phyloP scores from a whole-genome alignment of 768 basidiomycete species.

The Termitomyces sp. region DNA sequence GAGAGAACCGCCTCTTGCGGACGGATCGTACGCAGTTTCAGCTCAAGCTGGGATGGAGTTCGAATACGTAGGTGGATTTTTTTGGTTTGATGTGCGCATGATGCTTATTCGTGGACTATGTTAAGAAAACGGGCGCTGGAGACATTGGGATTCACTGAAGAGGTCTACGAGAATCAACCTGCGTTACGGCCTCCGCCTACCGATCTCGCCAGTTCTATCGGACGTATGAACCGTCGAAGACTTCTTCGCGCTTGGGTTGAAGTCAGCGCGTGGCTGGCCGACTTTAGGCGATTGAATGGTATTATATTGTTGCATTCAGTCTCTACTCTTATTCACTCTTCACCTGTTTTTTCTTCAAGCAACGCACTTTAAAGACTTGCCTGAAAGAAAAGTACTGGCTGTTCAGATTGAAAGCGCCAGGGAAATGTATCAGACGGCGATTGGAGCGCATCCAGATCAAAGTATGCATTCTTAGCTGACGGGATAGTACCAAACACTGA shows the following conservation, averaged over 20 bases:
- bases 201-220: conserved; percentile 40
- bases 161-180: conserved; percentile 32
- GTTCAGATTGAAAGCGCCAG: conserved; percentile 56
- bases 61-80: conserved; percentile 17
- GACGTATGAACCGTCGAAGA: conserved; percentile 51
- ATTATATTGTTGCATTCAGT: conserved; percentile 7
- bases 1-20: conserved; percentile 36
- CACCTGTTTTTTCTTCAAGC: conserved; percentile 26
- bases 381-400: conserved; percentile 36
- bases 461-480: conserved; percentile 37
- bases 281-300: conserved; percentile 51
- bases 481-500: conserved; percentile 5
- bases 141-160: conserved; percentile 38
- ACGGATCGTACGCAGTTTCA: conserved; percentile 8
- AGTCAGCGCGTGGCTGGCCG: conserved; percentile 58
- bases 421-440: conserved; percentile 67
- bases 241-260: conserved; percentile 83
- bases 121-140: conserved; percentile 43
- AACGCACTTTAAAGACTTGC: conserved; percentile 36
- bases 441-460: conserved; percentile 78
- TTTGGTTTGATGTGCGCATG: conserved; percentile 48
- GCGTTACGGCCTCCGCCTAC: conserved; percentile 54
- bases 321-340: conserved; percentile 2
- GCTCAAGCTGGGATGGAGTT: conserved; percentile 8
- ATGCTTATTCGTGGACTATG: not conserved